Evolutionary conservation across 2,329 filamentous ascomycete species (phyloP), one percentile per base, ranked within the genome.

Genomic region (Neofusicoccum cordaticola): DNA sequence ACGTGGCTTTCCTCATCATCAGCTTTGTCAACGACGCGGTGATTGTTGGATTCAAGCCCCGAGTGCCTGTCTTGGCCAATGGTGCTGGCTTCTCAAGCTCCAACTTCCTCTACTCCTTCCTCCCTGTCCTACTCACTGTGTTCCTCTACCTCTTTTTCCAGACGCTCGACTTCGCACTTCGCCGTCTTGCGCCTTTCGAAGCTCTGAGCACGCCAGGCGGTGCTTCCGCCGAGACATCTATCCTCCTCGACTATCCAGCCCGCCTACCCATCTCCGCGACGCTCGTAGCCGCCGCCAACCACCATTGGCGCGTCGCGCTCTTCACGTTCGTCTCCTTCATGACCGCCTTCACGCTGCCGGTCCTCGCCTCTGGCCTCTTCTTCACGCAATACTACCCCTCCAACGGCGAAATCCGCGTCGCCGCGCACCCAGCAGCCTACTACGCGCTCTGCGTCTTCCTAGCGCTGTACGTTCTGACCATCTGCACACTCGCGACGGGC

Each of bases 81-180:
- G 71, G 78, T 0, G 81, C 22, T 31, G 91, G 90, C 17, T 97
- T 96, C 77, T 96, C 92, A 1, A 82, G 91, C 0, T 91, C 92
- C 57, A 92, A 97, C 77, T 97, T 97, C 78, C 79, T 97, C 58
- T 97, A 93, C 80, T 87, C 86, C 66, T 92, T 93, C 76, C 64
- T 93, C 22, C 90, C 91, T 0, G 86, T 88, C 2, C 69, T 90
- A 0, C 73, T 93, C 34, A 91, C 88, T 4, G 85, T 88, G 71
- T 69, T 90, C 15, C 78, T 91, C 56, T 90, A 89, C 73, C 83
- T 92, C 51, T 75, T 84, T 58, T 88, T 91, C 74, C 85, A 90
- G 67, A 83, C 85, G 37, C 77, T 92, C 64, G 90, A 93, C 71
- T 82, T 86, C 72, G 81, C 84, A 1, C 73, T 92, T 65, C 86